A percentile compares a stretch with the other conserved stretches of the same genome.
Evolutionary conservation across 108 stramenopile genomes (phyloP).

Genomic region (Fragilariopsis cylindrus): DNA sequence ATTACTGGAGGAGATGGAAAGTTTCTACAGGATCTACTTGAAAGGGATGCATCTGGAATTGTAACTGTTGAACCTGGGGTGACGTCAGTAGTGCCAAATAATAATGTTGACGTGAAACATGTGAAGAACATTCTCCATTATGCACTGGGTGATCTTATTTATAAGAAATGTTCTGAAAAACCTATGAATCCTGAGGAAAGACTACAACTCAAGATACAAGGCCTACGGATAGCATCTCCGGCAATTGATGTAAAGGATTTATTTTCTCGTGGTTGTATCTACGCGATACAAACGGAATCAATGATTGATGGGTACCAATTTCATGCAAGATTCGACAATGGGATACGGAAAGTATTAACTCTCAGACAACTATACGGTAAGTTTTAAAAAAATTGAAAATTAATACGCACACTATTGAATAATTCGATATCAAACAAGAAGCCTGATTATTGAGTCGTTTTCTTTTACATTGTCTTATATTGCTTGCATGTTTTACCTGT

Average conservation of each 20-base stretch:
- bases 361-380: slow-evolving; percentile 51
- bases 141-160: slow-evolving; percentile 23
- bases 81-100: not conserved
- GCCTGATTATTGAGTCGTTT: not conserved
- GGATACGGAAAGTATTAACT: slow-evolving; percentile 56
- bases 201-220: slow-evolving; percentile 29
- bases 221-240: slow-evolving; percentile 51
- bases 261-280: slow-evolving; percentile 50
- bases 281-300: slow-evolving; percentile 19
- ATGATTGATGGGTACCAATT: slow-evolving; percentile 32
- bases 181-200: slow-evolving; percentile 20
- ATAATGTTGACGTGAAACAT: not conserved
- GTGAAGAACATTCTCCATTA: slow-evolving; percentile 5
- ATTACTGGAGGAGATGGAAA: slow-evolving; percentile 68
- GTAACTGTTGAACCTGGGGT: not conserved
- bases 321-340: slow-evolving; percentile 66
- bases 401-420: not conserved
- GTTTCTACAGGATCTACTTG: slow-evolving; percentile 31
- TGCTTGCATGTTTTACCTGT: not conserved
- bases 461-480: not conserved
- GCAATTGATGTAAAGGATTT: slow-evolving; percentile 49
- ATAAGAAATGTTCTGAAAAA: slow-evolving; percentile 8
- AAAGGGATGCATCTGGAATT: slow-evolving; percentile 8
- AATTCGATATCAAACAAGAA: not conserved
- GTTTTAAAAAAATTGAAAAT: not conserved